Base-by-base conservation (phyloP, 106 monocot species). In the Dioscorea zingiberensis region DNA sequence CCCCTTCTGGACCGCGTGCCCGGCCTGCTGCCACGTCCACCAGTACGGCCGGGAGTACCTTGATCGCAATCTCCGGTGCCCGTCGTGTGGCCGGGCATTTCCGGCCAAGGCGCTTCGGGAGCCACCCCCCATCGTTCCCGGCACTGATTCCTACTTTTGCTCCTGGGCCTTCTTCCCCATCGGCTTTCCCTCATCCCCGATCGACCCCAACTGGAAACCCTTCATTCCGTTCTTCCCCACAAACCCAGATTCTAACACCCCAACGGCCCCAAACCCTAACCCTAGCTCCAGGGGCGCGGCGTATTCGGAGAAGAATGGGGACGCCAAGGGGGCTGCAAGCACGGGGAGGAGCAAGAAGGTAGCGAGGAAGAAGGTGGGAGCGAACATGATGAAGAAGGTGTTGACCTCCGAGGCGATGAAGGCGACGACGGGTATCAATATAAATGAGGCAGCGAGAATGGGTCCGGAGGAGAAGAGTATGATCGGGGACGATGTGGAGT, bases 121-220 rank as follows among this genome's bases (percentile, higher is more conserved):
- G 30, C 60, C 76, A 22, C 93, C 93, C 2, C 80, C 83, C 3
- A 62, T 81, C 29, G 93, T 93, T 26, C 85, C 88, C 1, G 88
- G 83, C 16, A 78, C 83, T 1, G 83, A 93, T 27, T 69, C 66
- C 69, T 93, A 93, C 26, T 93, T 80, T 66, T 93, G 93, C 71
- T 70, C 76, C 0, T 93, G 93, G 93, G 93, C 85, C 0, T 80
- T 86, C 62, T 83, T 76, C 60, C 93, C 93, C 8, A 61, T 93
- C 4, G 93, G 94, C 38, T 83, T 80, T 54, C 85, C 85, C 1
- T 74, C 68, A 24, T 68, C 45, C 25, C 53, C 44, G 38, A 18
- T 57, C 38, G 38, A 38, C 4, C 10, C 38, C 38, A 0, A 1
- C 38, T 38, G 38, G 38, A 38, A 38, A 38, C 38, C 38, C 38